These are phyloP conservation scores for Lecanoromycetidae sp. DNA, from an alignment of 2,329 filamentous ascomycete genomes.

Conservation along the genomic window DNA sequence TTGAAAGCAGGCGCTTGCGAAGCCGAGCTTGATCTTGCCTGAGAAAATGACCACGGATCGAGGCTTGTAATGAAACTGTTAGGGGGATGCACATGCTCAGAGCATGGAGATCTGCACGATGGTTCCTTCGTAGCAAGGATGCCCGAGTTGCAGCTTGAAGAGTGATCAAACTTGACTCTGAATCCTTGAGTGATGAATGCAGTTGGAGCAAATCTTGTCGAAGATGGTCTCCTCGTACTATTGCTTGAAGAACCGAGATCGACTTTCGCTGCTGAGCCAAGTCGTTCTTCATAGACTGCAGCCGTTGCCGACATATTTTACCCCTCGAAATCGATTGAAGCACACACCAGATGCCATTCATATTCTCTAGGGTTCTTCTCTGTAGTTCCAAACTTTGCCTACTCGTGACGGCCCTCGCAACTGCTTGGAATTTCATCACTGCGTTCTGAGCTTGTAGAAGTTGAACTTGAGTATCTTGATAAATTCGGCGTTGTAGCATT, in stretches of 20 bases:
- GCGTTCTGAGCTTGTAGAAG: conserved; percentile 1
- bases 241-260: conserved; percentile 26
- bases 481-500: conserved; percentile 44
- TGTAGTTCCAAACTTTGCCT: conserved; percentile 4
- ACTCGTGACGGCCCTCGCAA: conserved; percentile 7
- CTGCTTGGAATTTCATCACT: conserved; percentile 16
- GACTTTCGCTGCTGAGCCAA: conserved; percentile 23
- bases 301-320: conserved; percentile 7
- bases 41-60: conserved; percentile 52
- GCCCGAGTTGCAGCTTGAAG: conserved; percentile 44
- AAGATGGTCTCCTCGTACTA: conserved; percentile 24
- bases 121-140: conserved; percentile 32
- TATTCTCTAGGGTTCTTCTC: conserved; percentile 1
- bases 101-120: conserved; percentile 35
- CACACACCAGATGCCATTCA: not conserved
- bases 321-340: conserved; percentile 14
- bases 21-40: conserved; percentile 50
- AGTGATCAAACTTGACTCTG: conserved; percentile 33
- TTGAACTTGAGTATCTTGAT: conserved; percentile 21
- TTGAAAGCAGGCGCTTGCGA: conserved; percentile 56
- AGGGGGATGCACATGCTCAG: conserved; percentile 46
- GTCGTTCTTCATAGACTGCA: conserved; percentile 22
- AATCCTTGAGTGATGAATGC: conserved; percentile 30
- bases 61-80: conserved; percentile 54
- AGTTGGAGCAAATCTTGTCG: conserved; percentile 26